Evolutionary conservation across 192 early-diverging fungal genomes (phyloP).

Genomic region (Geranomyces michiganensis): DNA sequence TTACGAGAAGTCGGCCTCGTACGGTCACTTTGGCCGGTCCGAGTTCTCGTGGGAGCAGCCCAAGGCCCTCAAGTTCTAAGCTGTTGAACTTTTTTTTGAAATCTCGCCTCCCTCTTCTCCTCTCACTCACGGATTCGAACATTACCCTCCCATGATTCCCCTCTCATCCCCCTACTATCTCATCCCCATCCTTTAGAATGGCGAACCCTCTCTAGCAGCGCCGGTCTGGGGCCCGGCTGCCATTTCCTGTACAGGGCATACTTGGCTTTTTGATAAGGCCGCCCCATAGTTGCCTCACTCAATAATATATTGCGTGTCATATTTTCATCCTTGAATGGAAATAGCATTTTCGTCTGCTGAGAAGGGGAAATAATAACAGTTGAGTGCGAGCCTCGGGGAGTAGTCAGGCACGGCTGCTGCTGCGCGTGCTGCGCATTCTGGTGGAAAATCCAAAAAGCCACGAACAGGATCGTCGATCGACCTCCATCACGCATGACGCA

Average conservation of each 20-base stretch:
- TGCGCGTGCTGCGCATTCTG: no score
- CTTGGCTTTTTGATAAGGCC: constrained; percentile 10
- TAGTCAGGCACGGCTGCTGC: no score
- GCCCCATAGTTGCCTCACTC: constrained; percentile 23
- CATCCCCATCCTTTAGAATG: background rate
- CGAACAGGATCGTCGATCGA: no score
- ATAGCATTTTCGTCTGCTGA: no score
- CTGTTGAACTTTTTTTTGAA: background rate
- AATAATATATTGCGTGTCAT: background rate
- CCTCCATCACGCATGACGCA: no score
- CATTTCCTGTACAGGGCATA: constrained; percentile 12
- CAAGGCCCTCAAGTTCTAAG: constrained; percentile 68
- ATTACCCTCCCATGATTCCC: background rate
- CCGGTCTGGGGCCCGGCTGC: constrained; percentile 26
- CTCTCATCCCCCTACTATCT: background rate
- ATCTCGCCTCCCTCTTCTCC: background rate
- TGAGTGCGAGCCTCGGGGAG: no score
- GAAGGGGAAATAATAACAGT: no score
- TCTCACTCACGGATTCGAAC: background rate
- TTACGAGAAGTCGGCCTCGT: constrained; percentile 95
- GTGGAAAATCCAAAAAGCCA: no score
- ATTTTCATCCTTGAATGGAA: no score
- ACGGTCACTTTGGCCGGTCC: constrained; percentile 79
- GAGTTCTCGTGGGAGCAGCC: constrained; percentile 95
- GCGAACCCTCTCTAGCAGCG: background rate